These are phyloP conservation scores for Sporodiniella umbellata DNA, from an alignment of 371 early-diverging fungal species.

Conservation along the genomic window DNA sequence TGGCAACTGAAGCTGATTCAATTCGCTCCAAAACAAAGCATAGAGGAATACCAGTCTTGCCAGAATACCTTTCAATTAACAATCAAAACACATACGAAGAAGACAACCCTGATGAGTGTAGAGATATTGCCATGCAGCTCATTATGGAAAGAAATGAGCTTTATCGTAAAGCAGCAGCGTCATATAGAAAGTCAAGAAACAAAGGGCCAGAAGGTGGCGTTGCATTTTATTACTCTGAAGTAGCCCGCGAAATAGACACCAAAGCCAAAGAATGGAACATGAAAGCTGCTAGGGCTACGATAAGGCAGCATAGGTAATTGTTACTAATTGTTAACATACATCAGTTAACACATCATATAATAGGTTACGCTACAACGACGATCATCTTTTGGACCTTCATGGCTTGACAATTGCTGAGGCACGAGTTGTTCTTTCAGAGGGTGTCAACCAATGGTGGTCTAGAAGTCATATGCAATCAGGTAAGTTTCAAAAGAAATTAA, in stretches of 20 bases:
- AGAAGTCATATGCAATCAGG: conserved; percentile 52
- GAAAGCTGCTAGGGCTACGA: conserved; percentile 68
- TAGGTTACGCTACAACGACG: conserved; percentile 47
- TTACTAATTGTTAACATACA: too few relatives aligned
- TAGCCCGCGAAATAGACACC: conserved; percentile 58
- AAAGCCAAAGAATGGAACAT: conserved; percentile 68
- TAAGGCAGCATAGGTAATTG: conserved; percentile 48
- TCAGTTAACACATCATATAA: too few relatives aligned
- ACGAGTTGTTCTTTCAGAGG: conserved; percentile 55
- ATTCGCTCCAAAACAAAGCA: conserved; percentile 9
- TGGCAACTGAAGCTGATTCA: conserved; percentile 22
- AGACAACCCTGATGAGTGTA: conserved; percentile 62
- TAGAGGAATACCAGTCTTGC: conserved; percentile 32
- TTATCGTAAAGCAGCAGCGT: conserved; percentile 59
- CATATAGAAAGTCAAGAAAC: conserved; percentile 50
- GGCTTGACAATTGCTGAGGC: conserved; percentile 68
- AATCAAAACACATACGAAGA: conserved; percentile 49
- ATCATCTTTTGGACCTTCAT: conserved; percentile 65
- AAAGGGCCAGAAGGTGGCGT: conserved; percentile 59
- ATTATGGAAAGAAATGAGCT: conserved; percentile 58
- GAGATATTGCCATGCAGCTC: conserved; percentile 47
- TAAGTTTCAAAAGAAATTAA: too few relatives aligned
- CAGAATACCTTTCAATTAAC: conserved; percentile 38
- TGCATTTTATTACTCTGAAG: conserved; percentile 67
- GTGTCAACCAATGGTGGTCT: conserved; percentile 61